These are phyloP conservation scores for Dissophora globulifera DNA, from an alignment of 192 early-diverging fungal genomes.

Conservation along the genomic window DNA sequence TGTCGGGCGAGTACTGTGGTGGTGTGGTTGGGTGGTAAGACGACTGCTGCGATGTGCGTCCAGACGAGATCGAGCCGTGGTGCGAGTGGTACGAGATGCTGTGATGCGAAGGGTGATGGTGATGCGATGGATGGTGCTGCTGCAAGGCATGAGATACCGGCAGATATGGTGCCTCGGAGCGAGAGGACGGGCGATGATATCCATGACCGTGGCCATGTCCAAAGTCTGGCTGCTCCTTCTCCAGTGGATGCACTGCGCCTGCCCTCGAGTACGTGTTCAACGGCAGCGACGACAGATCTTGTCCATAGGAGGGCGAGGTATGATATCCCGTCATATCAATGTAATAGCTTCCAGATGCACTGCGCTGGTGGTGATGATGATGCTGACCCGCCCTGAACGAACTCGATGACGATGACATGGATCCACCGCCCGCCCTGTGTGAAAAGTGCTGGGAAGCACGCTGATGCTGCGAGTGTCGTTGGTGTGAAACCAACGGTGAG, in stretches of 20 bases:
- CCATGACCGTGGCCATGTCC: too few species aligned
- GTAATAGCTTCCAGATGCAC: conserved; percentile 34
- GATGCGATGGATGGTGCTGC: not conserved
- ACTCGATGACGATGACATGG: conserved; percentile 10
- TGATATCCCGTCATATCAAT: conserved; percentile 20
- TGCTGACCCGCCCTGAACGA: conserved; percentile 21
- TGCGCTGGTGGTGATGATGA: conserved; percentile 44
- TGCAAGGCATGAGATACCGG: not conserved
- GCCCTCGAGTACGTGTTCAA: conserved; percentile 16
- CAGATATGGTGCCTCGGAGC: not conserved
- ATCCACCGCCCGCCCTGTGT: conserved; percentile 20
- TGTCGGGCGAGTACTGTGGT: conserved; percentile 23
- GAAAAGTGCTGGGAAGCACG: conserved; percentile 1
- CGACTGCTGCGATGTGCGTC: not conserved
- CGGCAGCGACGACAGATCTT: not conserved
- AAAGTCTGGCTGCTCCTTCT: conserved; percentile 14
- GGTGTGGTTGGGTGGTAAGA: conserved; percentile 4
- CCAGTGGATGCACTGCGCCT: conserved; percentile 32
- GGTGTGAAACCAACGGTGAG: conserved; percentile 14
- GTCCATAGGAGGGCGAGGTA: conserved; percentile 18
- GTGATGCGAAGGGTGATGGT: too few species aligned
- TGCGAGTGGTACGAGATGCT: too few species aligned
- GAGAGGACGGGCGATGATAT: conserved; percentile 9
- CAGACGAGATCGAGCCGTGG: not conserved
- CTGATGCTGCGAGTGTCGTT: not conserved